phyloP scores from a whole-genome alignment of 306 rosid genomes.

The Gleditsia sinensis region DNA sequence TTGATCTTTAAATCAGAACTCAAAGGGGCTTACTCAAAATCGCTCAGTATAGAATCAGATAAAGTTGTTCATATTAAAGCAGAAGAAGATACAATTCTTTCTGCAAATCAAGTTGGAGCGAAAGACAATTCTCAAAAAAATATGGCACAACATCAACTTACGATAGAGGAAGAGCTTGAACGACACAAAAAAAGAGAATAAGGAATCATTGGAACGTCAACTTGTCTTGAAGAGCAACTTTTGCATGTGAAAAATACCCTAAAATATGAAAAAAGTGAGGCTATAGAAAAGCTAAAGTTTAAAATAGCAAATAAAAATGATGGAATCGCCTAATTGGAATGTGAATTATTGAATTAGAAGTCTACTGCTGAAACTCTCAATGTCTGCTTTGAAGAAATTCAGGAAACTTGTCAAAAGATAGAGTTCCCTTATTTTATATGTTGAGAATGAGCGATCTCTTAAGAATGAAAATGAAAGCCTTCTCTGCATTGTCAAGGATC shows the following conservation, averaged over 20 bases:
- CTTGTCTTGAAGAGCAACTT: constrained; percentile 41
- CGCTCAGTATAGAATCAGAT: constrained; percentile 33
- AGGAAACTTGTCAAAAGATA: constrained; percentile 48
- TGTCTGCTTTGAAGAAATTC: constrained; percentile 44
- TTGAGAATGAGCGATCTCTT: constrained; percentile 41
- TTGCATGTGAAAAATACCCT: constrained; percentile 46
- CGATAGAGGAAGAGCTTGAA: constrained; percentile 50
- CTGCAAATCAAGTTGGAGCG: constrained; percentile 37
- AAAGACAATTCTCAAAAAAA: constrained; percentile 33
- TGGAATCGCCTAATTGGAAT: constrained; percentile 40
- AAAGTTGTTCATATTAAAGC: constrained; percentile 29
- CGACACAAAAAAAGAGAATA: constrained; percentile 37
- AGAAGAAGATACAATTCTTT: constrained; percentile 34
- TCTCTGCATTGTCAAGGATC: constrained; percentile 38
- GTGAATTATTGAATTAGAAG: constrained; percentile 48
- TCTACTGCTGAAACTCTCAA: constrained; percentile 43
- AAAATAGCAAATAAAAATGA: constrained; percentile 46
- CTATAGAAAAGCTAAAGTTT: constrained; percentile 43
- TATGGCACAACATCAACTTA: constrained; percentile 18
- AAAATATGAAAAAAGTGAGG: constrained; percentile 43
- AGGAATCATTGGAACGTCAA: constrained; percentile 50
- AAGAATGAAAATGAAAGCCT: constrained; percentile 51
- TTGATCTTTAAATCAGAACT: constrained; percentile 56
- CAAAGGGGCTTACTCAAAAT: constrained; percentile 47
- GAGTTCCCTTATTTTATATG: constrained; percentile 41